Base-by-base conservation (phyloP, 306 rosid genomes). In the Luffa aegyptiaca region DNA sequence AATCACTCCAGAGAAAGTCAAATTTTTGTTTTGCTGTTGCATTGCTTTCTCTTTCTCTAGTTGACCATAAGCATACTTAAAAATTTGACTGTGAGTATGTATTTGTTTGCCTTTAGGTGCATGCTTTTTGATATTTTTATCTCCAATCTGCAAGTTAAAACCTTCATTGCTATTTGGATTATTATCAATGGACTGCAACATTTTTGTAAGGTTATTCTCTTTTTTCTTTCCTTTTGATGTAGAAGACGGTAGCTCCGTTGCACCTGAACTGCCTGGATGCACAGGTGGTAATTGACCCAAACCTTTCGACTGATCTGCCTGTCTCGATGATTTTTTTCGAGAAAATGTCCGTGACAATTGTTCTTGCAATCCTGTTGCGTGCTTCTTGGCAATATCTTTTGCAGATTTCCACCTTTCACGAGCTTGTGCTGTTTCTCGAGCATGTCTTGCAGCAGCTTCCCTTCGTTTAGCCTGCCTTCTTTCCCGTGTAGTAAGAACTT, bases 11-110 rank as follows among this genome's bases (percentile, higher is more conserved):
- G 95, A 90, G 90, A 92, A 92, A 63, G 95, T 92, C 83, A 92
- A 79, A 85, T 88, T 82, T 72, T 87, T 89, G 86, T 84, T 90
- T 79, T 84, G 79, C 80, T 90, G 90, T 87, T 92, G 90, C 86
- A 90, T 90, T 63, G 91, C 97, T 84, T 92, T 92, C 86, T 92
- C 97, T 86, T 90, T 92, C 86, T 90, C 97, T 70, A 92, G 83
- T 72, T 90, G 90, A 20, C 95, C 95, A 76, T 92, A 92, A 62
- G 97, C 97, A 84, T 92, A 92, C 89, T 91, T 92, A 51, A 92
- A 89, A 80, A 92, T 90, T 81, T 92, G 94, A 81, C 95, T 92
- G 37, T 89, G 90, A 59, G 97, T 92, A 52, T 89, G 90, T 57
- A 89, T 56, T 0, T 88, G 62, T 69, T 86, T 91, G 1, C 88